Evolutionary conservation across 805 yeast genomes (phyloP), one percentile per base, ranked within the genome.

Genomic region (Cephaloascus fragrans): DNA sequence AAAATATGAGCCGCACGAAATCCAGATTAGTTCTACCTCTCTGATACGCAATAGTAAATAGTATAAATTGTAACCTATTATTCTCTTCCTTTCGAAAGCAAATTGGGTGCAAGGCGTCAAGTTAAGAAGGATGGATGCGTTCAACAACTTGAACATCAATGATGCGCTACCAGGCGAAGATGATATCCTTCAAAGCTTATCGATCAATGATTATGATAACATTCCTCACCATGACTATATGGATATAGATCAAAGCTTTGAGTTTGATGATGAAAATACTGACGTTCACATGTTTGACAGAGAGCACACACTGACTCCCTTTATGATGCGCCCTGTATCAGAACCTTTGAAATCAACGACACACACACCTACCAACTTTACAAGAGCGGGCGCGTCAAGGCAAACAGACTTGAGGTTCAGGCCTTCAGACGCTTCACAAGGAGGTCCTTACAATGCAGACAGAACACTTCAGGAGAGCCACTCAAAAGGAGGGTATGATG

Each of bases 171-270:
- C 32, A 17, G 26, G 16, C n/a, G 38, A 35, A 15, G 31, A 35
- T 39, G 28, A 12, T 12, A 20, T 38, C 16, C 32, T 29, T n/a
- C 12, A 9, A 31, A 10, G 19, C 37, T 33, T 16, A 10, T 26
- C 18, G 19, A 12, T 33, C 14, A 16, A 33, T 20, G 23, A 16
- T 18, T 20, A 16, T n/a, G 18, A 33, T 18, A 6, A 31, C n/a
- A n/a, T 31, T 16, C 8, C 6, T 16, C 33, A 31, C 15, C 42
- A 41, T 36, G 56, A 51, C 34, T 29, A 16, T 10, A 47, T 50
- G 53, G 51, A 48, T 16, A 39, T 47, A n/a, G 56, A 52, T 26
- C 34, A 16, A 6, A 23, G 28, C 28, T 23, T 23, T 23, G 28
- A 23, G 28, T 23, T 23, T 12, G 10, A 12, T 8, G 12, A 23